Evolutionary conservation across 176 grass and related monocot genomes (phyloP).

Genomic region (Melocanna baccifera): DNA sequence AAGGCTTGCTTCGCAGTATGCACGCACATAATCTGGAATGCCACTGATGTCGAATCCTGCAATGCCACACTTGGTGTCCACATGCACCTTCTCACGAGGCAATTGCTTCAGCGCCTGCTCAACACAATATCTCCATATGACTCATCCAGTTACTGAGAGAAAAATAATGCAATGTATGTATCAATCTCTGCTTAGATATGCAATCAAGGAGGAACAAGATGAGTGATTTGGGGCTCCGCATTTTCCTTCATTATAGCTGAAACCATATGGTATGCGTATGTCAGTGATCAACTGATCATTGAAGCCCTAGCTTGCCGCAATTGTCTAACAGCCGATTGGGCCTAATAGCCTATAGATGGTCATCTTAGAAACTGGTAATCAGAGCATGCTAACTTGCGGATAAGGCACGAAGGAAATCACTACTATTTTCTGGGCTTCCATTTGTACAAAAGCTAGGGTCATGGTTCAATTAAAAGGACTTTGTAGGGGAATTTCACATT

Average conservation of each 20-base stretch:
- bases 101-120: constrained; percentile 62
- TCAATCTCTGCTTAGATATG: neutral
- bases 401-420: neutral
- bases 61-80: constrained; percentile 80
- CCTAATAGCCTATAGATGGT: neutral
- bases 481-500: neutral
- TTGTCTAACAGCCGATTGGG: neutral
- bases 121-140: constrained; percentile 17
- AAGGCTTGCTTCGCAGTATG: constrained; percentile 63
- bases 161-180: neutral
- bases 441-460: neutral
- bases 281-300: neutral
- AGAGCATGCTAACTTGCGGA: neutral
- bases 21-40: constrained; percentile 56
- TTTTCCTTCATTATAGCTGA: neutral
- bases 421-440: neutral
- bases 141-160: neutral
- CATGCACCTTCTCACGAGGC: constrained; percentile 63
- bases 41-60: constrained; percentile 28
- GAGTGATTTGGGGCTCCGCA: neutral
- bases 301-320: neutral
- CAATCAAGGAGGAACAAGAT: neutral
- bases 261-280: neutral
- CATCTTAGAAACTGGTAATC: constrained; percentile 1
- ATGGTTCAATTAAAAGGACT: neutral